Base-by-base conservation (phyloP, 352 stramenopile genomes). In the Pythium biforme region DNA sequence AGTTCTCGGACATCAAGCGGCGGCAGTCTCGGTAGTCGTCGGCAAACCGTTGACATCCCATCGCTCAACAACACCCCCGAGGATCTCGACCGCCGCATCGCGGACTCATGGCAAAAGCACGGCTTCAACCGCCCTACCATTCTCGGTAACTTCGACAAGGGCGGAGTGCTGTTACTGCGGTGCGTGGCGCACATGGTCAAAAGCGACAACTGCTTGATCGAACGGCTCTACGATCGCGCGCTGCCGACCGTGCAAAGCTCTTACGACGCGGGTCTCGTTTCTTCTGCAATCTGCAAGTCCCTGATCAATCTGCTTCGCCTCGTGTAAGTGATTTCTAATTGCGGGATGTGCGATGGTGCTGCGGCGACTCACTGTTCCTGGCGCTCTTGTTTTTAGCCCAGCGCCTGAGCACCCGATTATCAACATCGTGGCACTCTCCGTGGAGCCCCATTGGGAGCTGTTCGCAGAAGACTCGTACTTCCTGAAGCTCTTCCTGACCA, bases 401-500 rank as follows among this genome's bases (percentile, higher is more conserved):
- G 75, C 64, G n/a, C 73, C 81, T 11, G 77, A 89, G 46, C 57
- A 85, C 39, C 70, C 79, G 1, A 77, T 75, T 17, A 84, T 95
- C 45, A 86, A 95, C 59, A 87, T 93, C 27, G 75, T 91, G 11
- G 68, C 81, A 33, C 74, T 95, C 46, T 92, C 86, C 1, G 62
- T 86, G 40, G 82, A 95, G 53, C 86, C 86, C 20, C 92, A 90
- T 52, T 95, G 86, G 86, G 74, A 93, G 43, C 62, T 95, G 10
- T 89, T 95, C 66, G 80, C 90, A 25, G 86, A 95, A 58, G 79
- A 90, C 12, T 70, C 70, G 33, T 90, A 88, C 59, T 93, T 95
- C 52, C 70, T 79, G 55, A 91, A 91, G 55, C 59, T 93, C 9
- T 95, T 95, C 55, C 72, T 75, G 55, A 69, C 90, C 33, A 83